phyloP scores from a whole-genome alignment of 148 eudicot genomes.

The Agrostemma githago region DNA sequence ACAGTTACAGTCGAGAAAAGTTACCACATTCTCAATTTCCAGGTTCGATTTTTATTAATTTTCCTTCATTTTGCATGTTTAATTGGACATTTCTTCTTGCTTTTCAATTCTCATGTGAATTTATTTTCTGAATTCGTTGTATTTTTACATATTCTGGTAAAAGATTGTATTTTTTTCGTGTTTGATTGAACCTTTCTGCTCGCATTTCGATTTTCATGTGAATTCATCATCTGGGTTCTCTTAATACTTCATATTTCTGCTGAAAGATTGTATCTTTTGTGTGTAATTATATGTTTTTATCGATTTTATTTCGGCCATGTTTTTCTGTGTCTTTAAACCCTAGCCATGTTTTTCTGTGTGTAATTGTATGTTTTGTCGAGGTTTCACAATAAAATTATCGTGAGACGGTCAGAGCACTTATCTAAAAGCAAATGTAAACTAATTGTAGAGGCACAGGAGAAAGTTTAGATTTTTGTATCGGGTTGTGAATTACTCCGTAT shows the following conservation, averaged over 20 bases:
- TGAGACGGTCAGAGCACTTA: neutral
- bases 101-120: neutral
- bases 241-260: neutral
- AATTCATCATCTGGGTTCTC: neutral
- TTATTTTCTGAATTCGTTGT: neutral
- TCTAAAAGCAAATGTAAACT: neutral
- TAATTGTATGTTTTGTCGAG: neutral
- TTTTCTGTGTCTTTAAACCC: neutral
- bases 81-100: neutral
- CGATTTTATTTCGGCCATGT: neutral
- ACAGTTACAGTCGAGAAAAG: neutral
- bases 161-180: neutral
- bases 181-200: neutral
- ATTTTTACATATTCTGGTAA: neutral
- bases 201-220: neutral
- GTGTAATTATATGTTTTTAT: neutral
- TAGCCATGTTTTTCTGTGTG: too few relatives aligned
- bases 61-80: neutral
- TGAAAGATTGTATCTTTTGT: slow-evolving; percentile 4
- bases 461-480: neutral
- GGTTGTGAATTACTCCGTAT: neutral
- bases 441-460: neutral
- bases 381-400: neutral
- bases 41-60: neutral
- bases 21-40: neutral